These are phyloP conservation scores for Daldinia sp. DNA, from an alignment of 2,329 filamentous ascomycete species.

Conservation along the genomic window DNA sequence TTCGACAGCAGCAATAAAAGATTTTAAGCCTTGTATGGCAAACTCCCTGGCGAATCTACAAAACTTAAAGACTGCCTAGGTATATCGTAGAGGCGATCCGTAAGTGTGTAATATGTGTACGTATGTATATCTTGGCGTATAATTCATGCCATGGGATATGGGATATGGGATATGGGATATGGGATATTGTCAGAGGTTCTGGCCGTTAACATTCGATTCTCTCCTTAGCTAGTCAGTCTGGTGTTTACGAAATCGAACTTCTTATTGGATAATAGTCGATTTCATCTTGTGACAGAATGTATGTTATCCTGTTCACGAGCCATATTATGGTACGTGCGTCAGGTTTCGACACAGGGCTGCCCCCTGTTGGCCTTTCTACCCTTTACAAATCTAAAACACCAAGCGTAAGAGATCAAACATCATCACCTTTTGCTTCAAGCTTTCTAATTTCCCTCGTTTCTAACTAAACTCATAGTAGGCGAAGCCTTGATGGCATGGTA, in stretches of 20 bases:
- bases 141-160: background rate
- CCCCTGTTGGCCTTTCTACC: conserved; percentile 20
- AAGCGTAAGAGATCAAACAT: conserved; percentile 40
- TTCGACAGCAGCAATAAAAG: background rate
- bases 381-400: conserved; percentile 43
- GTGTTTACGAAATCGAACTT: conserved; percentile 17
- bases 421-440: conserved; percentile 22
- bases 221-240: conserved; percentile 23
- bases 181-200: conserved; percentile 35
- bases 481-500: conserved; percentile 18
- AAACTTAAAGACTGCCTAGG: too few relatives aligned
- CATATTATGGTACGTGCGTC: conserved; percentile 24
- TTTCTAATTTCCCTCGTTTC: conserved; percentile 22
- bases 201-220: conserved; percentile 36
- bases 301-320: conserved; percentile 22
- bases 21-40: background rate
- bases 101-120: background rate
- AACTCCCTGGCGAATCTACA: background rate
- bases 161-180: background rate
- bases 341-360: background rate
- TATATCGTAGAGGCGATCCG: background rate
- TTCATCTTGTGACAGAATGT: conserved; percentile 11
- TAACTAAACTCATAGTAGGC: conserved; percentile 32
- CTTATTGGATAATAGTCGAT: conserved; percentile 30
- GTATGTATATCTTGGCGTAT: background rate